Conservation (phyloP, 106 monocot species). For the Dactylorhiza incarnata region DNA sequence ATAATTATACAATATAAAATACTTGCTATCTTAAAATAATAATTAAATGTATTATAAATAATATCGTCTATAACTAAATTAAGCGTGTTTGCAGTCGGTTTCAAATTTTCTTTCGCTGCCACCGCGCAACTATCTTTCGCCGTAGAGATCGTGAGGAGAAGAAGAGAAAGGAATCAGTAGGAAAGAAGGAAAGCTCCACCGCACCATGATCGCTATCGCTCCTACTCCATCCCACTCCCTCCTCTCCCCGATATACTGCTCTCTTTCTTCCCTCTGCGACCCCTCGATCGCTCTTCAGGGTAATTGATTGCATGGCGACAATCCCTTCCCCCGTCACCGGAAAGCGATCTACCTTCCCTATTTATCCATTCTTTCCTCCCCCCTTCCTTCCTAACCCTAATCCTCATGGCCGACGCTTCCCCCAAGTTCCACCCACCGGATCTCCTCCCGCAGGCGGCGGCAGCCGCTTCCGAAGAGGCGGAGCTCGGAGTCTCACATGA, state of each 20-base stretch:
- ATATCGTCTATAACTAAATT: too few relatives aligned
- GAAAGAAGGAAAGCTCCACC: slow-evolving; percentile 4
- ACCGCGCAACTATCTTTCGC: too few relatives aligned
- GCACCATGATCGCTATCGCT: slow-evolving; percentile 9
- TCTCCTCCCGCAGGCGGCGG: slow-evolving; percentile 35
- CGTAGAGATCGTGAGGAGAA: neutral
- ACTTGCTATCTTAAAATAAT: too few relatives aligned
- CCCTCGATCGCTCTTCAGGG: neutral
- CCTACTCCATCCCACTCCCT: slow-evolving; percentile 1
- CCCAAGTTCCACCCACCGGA: slow-evolving; percentile 49
- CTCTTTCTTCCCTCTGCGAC: slow-evolving; percentile 6
- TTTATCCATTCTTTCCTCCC: slow-evolving; percentile 3
- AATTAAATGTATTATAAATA: too few relatives aligned
- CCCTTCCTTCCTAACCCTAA: slow-evolving; percentile 8
- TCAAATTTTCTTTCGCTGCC: neutral
- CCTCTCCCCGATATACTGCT: neutral
- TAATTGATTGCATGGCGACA: slow-evolving; percentile 20
- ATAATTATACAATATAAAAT: too few relatives aligned
- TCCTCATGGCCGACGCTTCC: slow-evolving; percentile 27
- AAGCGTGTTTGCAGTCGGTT: too few relatives aligned
- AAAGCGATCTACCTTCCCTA: slow-evolving; percentile 20
- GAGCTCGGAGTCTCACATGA: slow-evolving; percentile 37
- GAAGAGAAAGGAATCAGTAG: slow-evolving; percentile 1
- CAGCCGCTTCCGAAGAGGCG: slow-evolving; percentile 3
- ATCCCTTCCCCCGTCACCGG: slow-evolving; percentile 5